phyloP scores from a whole-genome alignment of 169 alveolate species.

The Hepatocystis sp. region DNA sequence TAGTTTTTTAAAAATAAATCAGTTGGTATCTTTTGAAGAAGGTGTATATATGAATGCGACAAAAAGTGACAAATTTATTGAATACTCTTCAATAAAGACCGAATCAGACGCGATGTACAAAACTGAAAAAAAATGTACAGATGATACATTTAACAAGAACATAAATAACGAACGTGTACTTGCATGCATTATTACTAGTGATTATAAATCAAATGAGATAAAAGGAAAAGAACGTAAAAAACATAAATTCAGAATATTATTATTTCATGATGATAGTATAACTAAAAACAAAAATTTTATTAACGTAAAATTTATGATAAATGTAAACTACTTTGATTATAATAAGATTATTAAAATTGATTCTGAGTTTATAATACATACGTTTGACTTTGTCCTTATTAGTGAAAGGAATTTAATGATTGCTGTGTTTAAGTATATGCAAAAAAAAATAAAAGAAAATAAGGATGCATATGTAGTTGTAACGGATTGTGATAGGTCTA shows the following conservation, averaged over 20 bases:
- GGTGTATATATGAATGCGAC: too few species aligned
- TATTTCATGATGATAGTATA: conserved; percentile 39
- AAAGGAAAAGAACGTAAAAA: conserved; percentile 24
- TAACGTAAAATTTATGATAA: conserved; percentile 18
- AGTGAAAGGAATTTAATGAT: conserved; percentile 43
- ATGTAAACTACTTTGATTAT: conserved; percentile 36
- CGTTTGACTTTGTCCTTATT: conserved; percentile 56
- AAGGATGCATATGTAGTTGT: neutral
- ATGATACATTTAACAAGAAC: too few species aligned
- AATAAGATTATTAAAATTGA: conserved; percentile 28
- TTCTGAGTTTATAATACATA: conserved; percentile 18
- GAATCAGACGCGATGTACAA: too few species aligned
- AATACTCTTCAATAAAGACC: too few species aligned
- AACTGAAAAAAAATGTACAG: too few species aligned
- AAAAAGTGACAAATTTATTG: too few species aligned
- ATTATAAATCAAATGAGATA: conserved; percentile 10
- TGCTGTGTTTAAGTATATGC: conserved; percentile 26
- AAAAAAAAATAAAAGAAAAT: conserved; percentile 4
- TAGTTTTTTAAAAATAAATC: conserved; percentile 39
- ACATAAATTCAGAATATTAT: conserved; percentile 35
- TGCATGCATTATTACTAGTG: conserved; percentile 25
- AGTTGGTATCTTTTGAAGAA: too few species aligned
- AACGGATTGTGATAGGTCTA: neutral
- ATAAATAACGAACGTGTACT: conserved; percentile 2
- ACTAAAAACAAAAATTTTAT: conserved; percentile 47